Evolutionary conservation across 2,329 filamentous ascomycete species (phyloP).

Genomic region (Diaporthe aspalathi): DNA sequence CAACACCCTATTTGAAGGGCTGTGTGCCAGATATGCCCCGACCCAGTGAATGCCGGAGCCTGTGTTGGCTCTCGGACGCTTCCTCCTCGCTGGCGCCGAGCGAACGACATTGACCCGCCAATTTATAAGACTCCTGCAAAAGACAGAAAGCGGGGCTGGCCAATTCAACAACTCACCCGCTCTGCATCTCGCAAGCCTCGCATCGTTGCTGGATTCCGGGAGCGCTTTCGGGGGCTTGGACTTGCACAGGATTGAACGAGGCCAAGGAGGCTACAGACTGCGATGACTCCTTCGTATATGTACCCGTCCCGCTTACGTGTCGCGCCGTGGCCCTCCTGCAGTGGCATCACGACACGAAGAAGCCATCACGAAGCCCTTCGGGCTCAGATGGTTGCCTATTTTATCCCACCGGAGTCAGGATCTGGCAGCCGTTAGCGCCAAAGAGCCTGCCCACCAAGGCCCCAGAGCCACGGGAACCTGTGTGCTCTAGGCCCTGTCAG

Average conservation of each 20-base stretch:
- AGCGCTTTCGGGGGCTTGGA: not conserved
- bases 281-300: conserved; percentile 23
- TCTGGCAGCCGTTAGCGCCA: conserved; percentile 16
- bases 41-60: not conserved
- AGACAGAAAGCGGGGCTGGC: not conserved
- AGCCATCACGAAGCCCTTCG: conserved; percentile 16
- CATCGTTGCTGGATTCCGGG: not conserved
- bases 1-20: not conserved
- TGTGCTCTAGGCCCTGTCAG: conserved; percentile 24
- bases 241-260: not conserved
- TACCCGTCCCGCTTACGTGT: not conserved
- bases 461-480: conserved; percentile 6
- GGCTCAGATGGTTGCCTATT: conserved; percentile 19
- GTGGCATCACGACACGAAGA: conserved; percentile 7
- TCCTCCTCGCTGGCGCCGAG: not conserved
- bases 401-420: not conserved
- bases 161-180: not conserved
- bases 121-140: not conserved
- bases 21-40: not conserved
- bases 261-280: not conserved
- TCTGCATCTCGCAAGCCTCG: conserved; percentile 1
- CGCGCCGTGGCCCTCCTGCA: not conserved
- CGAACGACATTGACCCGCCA: not conserved
- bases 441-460: not conserved
- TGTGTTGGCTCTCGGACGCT: not conserved